Evolutionary conservation across 73 alveolate species (phyloP).

Genomic region (Tetrahymena malaccensis): DNA sequence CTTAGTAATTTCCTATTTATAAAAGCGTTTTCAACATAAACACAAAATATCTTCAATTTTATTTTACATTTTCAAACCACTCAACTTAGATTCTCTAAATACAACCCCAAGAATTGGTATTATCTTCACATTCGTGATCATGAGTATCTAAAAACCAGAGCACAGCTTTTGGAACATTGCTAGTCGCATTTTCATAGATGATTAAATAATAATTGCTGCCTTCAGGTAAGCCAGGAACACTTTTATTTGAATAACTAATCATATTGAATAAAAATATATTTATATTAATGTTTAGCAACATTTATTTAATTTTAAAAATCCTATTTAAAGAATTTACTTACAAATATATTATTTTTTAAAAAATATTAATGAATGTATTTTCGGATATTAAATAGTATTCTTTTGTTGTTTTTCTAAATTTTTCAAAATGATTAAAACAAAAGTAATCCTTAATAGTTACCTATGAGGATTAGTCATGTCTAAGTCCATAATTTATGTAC

Average conservation of each 20-base stretch:
- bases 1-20: background rate
- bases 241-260: background rate
- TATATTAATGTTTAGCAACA: background rate
- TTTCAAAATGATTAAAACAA: too few relatives aligned
- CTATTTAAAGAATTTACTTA: too few relatives aligned
- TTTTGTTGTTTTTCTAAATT: too few relatives aligned
- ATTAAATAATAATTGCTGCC: constrained; percentile 43
- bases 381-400: too few relatives aligned
- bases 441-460: background rate
- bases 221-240: constrained; percentile 30
- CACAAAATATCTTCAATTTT: background rate
- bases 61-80: constrained; percentile 24
- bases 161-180: background rate
- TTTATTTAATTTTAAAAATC: too few relatives aligned
- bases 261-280: background rate
- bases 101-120: constrained; percentile 37
- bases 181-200: constrained; percentile 19
- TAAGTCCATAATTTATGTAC: constrained; percentile 34
- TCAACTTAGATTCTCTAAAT: constrained; percentile 37
- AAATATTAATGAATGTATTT: too few relatives aligned
- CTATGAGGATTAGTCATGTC: constrained; percentile 39
- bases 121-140: constrained; percentile 8
- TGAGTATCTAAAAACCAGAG: constrained; percentile 50
- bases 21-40: too few relatives aligned
- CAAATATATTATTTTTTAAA: too few relatives aligned